Percentiles rank a stretch among this genome's conserved stretches.
Evolutionary conservation across 331 rosid genomes (phyloP).

Genomic region (Dryas integrifolia): DNA sequence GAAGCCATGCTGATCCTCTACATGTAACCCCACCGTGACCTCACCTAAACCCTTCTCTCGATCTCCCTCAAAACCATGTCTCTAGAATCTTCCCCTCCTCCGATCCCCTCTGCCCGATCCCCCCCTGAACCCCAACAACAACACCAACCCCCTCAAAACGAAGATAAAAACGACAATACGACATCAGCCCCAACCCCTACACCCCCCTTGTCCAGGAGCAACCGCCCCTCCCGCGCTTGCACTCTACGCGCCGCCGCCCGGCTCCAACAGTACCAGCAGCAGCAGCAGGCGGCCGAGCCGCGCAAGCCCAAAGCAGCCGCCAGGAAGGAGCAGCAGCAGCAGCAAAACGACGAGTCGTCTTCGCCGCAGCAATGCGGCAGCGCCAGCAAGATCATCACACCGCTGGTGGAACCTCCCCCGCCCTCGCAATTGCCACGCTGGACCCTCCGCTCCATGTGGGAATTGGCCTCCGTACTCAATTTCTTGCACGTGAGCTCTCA

Average conservation of each 20-base stretch:
- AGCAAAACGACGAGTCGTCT: conserved; percentile 44
- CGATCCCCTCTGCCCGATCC: conserved; percentile 56
- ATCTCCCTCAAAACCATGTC: conserved; percentile 59
- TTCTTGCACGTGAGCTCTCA: conserved; percentile 76
- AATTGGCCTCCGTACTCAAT: conserved; percentile 81
- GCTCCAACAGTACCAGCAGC: conserved; percentile 42
- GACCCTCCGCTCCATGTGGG: conserved; percentile 93
- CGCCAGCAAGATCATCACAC: conserved; percentile 64
- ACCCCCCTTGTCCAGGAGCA: conserved; percentile 49
- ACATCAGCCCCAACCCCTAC: conserved; percentile 23
- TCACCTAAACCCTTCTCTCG: conserved; percentile 38
- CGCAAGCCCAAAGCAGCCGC: conserved; percentile 39
- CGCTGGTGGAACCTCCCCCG: conserved; percentile 66
- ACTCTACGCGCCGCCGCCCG: conserved; percentile 81
- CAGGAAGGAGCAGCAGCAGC: conserved; percentile 38
- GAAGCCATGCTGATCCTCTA: conserved; percentile 48
- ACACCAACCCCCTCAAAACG: conserved; percentile 32
- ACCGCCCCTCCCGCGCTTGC: conserved; percentile 95
- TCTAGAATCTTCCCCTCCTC: conserved; percentile 51
- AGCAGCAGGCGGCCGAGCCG: conserved; percentile 37
- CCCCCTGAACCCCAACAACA: conserved; percentile 36
- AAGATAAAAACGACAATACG: conserved; percentile 30
- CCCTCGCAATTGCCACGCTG: conserved; percentile 77
- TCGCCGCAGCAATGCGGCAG: conserved; percentile 59
- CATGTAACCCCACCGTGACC: conserved; percentile 52